Conservation (phyloP, 495 filamentous ascomycete genomes). For the Aspergillus conjunctus region DNA sequence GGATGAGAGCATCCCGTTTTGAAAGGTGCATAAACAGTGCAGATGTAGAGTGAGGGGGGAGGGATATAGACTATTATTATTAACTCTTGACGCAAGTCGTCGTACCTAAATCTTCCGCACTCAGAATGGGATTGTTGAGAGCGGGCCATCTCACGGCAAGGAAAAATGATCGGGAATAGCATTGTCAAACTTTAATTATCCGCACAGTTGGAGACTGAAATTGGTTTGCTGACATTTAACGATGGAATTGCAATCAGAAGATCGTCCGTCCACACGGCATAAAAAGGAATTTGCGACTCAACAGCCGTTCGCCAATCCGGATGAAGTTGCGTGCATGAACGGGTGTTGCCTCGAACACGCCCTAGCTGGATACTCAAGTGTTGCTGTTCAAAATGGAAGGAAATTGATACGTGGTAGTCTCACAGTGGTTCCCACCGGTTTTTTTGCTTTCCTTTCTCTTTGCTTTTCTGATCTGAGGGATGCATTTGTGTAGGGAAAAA, state of each 20-base stretch:
- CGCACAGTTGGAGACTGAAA: neutral
- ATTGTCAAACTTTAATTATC: neutral
- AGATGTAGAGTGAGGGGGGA: conserved; percentile 9
- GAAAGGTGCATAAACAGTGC: conserved; percentile 18
- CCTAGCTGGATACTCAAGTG: neutral
- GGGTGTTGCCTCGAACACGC: conserved; percentile 23
- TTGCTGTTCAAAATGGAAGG: conserved; percentile 17
- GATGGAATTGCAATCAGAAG: neutral
- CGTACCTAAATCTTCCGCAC: neutral
- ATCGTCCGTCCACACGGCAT: neutral
- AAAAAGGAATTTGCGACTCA: neutral
- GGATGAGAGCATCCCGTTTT: conserved; percentile 24
- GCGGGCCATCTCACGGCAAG: neutral
- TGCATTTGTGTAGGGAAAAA: neutral
- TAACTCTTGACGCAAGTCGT: neutral
- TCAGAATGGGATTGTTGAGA: neutral
- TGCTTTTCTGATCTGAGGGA: neutral
- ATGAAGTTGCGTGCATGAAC: conserved; percentile 25
- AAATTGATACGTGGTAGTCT: conserved; percentile 4
- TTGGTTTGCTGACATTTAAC: neutral
- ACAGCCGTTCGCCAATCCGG: conserved; percentile 11
- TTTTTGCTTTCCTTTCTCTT: neutral
- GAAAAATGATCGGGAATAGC: neutral
- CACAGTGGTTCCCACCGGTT: neutral
- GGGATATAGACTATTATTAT: conserved; percentile 1